Evolutionary conservation across 257 asterid species (phyloP).

Genomic region (Fraxinus americana): DNA sequence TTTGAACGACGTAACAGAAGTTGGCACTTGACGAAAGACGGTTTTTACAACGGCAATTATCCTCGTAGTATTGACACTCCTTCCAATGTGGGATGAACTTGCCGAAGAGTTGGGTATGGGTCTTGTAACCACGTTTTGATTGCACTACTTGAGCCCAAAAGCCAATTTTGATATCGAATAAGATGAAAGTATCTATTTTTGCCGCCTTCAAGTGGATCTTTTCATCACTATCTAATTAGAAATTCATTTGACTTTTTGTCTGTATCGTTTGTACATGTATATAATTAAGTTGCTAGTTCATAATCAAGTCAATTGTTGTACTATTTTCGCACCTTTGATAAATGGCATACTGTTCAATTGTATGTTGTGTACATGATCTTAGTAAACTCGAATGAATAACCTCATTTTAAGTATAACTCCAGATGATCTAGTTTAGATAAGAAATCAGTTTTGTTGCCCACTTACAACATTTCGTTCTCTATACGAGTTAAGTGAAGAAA

Average conservation of each 20-base stretch:
- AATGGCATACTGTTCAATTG: background rate
- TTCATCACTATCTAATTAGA: background rate
- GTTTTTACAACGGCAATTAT: constrained; percentile 45
- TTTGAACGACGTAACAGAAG: constrained; percentile 91
- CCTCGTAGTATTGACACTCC: constrained; percentile 78
- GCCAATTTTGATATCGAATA: constrained; percentile 44
- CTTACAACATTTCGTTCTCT: background rate
- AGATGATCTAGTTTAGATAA: background rate
- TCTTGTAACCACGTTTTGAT: constrained; percentile 60
- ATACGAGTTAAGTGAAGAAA: background rate
- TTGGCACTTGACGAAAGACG: constrained; percentile 79
- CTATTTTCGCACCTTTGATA: background rate
- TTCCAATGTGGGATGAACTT: constrained; percentile 95
- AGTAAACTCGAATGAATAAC: background rate
- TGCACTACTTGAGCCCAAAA: constrained; percentile 17
- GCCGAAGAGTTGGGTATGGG: constrained; percentile 97
- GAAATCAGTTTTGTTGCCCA: background rate
- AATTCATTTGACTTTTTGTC: background rate
- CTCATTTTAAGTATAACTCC: background rate
- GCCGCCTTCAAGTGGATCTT: background rate
- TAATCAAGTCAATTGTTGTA: background rate
- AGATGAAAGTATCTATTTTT: constrained; percentile 14
- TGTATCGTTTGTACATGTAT: background rate
- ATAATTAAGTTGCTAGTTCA: background rate
- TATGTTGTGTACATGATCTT: background rate